phyloP scores from a whole-genome alignment of 371 early-diverging fungal genomes.

The Syncephalastrum sp. region DNA sequence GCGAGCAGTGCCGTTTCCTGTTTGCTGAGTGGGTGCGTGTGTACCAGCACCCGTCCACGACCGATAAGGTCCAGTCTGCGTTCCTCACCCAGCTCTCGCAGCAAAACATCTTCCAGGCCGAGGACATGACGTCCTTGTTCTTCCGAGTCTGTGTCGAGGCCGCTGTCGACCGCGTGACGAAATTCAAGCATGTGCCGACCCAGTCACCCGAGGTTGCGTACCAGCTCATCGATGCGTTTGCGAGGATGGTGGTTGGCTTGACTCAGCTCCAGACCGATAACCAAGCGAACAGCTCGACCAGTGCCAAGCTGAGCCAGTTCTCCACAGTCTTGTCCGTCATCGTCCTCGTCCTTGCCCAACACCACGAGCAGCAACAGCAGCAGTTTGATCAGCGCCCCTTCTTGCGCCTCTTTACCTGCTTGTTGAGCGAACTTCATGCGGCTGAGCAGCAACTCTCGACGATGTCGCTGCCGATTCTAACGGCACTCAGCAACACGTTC shows the following conservation, averaged over 20 bases:
- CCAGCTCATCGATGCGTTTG: slow-evolving; percentile 83
- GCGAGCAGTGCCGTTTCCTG: slow-evolving; percentile 68
- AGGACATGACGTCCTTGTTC: slow-evolving; percentile 80
- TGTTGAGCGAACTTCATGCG: slow-evolving; percentile 80
- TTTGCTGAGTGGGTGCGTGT: slow-evolving; percentile 91
- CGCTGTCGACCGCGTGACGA: slow-evolving; percentile 72
- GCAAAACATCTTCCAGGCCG: slow-evolving; percentile 73
- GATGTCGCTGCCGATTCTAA: slow-evolving; percentile 72
- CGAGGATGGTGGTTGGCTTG: slow-evolving; percentile 73
- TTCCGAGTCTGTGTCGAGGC: slow-evolving; percentile 88
- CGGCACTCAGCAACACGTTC: slow-evolving; percentile 80
- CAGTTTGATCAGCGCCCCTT: slow-evolving; percentile 91
- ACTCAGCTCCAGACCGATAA: slow-evolving; percentile 23
- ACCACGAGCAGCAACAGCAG: slow-evolving; percentile 77
- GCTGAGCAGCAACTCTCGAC: slow-evolving; percentile 69
- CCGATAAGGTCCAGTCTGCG: slow-evolving; percentile 66
- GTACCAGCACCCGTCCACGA: slow-evolving; percentile 80
- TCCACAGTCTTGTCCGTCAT: slow-evolving; percentile 84
- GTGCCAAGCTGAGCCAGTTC: slow-evolving; percentile 42
- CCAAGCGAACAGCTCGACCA: slow-evolving; percentile 8
- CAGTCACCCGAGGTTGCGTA: slow-evolving; percentile 57
- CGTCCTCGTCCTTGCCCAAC: slow-evolving; percentile 76
- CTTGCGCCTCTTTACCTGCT: slow-evolving; percentile 84
- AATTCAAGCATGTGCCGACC: slow-evolving; percentile 52
- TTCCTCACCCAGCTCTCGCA: slow-evolving; percentile 76